Evolutionary conservation across 495 filamentous ascomycete species (phyloP).

Genomic region (Aspergillus avenaceus): DNA sequence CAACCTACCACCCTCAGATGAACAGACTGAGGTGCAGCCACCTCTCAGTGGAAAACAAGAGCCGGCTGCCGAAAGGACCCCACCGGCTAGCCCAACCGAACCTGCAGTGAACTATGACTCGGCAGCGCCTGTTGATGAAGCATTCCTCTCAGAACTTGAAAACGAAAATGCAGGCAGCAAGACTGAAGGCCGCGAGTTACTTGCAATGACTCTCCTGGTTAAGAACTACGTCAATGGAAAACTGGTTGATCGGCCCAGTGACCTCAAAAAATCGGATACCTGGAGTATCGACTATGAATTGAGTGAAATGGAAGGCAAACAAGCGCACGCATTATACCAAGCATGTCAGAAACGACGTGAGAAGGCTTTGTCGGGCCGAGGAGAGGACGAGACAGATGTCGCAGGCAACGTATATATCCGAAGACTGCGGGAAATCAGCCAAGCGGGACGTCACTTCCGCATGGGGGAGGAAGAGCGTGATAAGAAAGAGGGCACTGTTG

Average conservation of each 20-base stretch:
- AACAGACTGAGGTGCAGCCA: slow-evolving; percentile 3
- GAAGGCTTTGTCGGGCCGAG: slow-evolving; percentile 33
- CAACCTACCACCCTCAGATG: slow-evolving; percentile 13
- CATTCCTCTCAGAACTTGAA: neutral
- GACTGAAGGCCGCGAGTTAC: slow-evolving; percentile 29
- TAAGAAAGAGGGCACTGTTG: slow-evolving; percentile 24
- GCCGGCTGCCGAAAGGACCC: neutral
- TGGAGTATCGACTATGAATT: slow-evolving; percentile 81
- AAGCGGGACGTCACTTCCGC: slow-evolving; percentile 45
- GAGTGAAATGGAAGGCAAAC: slow-evolving; percentile 42
- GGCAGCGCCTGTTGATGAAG: neutral
- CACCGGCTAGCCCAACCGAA: neutral
- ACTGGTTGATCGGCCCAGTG: slow-evolving; percentile 55
- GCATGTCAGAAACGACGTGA: slow-evolving; percentile 47
- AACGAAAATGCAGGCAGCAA: neutral
- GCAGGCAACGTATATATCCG: slow-evolving; percentile 33
- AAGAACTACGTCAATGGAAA: slow-evolving; percentile 69
- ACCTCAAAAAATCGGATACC: slow-evolving; percentile 44
- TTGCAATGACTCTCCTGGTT: slow-evolving; percentile 66
- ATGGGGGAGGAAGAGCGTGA: slow-evolving; percentile 46
- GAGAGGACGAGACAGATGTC: slow-evolving; percentile 31
- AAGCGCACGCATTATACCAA: slow-evolving; percentile 46
- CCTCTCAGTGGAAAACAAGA: neutral
- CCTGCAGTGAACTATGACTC: neutral
- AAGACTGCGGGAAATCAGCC: slow-evolving; percentile 37